These are phyloP conservation scores for Hura crepitans DNA, from an alignment of 441 rosid genomes.

Conservation along the genomic window DNA sequence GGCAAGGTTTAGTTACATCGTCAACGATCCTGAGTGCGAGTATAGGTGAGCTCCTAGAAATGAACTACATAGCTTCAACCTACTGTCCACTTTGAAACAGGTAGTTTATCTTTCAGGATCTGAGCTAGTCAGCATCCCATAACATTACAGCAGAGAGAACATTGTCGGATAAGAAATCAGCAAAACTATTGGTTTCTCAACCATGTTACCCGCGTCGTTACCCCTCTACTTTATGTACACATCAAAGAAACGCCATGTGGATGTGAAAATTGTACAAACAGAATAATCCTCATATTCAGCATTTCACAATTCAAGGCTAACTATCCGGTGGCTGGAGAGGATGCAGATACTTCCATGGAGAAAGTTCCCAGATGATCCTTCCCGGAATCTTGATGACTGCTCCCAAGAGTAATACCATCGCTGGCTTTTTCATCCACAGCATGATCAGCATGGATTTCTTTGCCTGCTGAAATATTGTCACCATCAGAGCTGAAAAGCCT, in stretches of 20 bases:
- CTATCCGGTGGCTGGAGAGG: constrained; percentile 41
- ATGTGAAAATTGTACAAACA: constrained; percentile 21
- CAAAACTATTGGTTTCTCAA: constrained; percentile 29
- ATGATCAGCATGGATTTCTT: constrained; percentile 25
- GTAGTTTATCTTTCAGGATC: constrained; percentile 10
- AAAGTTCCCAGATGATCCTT: constrained; percentile 30
- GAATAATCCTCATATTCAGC: constrained; percentile 15
- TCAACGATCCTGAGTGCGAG: constrained; percentile 16
- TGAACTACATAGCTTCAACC: constrained; percentile 40
- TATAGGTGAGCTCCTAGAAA: constrained; percentile 36
- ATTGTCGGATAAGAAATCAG: constrained; percentile 16
- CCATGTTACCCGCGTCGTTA: constrained; percentile 20
- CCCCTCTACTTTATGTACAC: constrained; percentile 41
- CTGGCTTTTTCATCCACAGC: constrained; percentile 26
- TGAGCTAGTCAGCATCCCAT: constrained; percentile 16
- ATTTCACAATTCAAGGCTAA: background rate
- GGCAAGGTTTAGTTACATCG: constrained; percentile 25
- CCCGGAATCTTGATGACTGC: constrained; percentile 30
- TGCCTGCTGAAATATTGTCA: constrained; percentile 24
- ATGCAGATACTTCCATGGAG: constrained; percentile 29
- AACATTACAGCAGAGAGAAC: constrained; percentile 9
- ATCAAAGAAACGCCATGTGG: constrained; percentile 22
- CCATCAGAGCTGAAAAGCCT: constrained; percentile 32
- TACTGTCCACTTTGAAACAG: constrained; percentile 17
- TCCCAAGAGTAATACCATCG: constrained; percentile 18